These are phyloP conservation scores for Spergularia marina DNA, from an alignment of 148 eudicot species.

Conservation along the genomic window DNA sequence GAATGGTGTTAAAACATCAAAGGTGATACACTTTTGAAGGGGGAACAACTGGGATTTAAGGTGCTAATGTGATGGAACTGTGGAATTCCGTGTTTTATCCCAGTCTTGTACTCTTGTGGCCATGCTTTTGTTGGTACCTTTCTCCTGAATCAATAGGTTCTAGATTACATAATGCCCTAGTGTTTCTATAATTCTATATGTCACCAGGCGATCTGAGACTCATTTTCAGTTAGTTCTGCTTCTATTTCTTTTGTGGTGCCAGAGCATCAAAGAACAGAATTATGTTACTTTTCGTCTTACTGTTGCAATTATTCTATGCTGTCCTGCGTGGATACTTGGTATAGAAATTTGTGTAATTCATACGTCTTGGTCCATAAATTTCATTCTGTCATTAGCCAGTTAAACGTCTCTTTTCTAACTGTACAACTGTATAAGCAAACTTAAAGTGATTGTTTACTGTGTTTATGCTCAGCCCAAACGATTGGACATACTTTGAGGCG, in stretches of 20 bases:
- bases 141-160: neutral
- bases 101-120: neutral
- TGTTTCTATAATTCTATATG: neutral
- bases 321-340: neutral
- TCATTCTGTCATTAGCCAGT: neutral
- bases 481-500: constrained; percentile 92
- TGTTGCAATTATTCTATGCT: neutral
- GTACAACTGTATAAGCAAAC: neutral
- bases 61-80: neutral
- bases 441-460: constrained; percentile 9
- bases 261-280: neutral
- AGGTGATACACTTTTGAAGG: neutral
- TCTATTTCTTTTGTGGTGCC: neutral
- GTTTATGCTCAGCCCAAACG: constrained; percentile 86
- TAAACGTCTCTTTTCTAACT: neutral
- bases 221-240: neutral
- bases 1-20: neutral
- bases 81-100: neutral
- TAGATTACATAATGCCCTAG: neutral
- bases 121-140: neutral
- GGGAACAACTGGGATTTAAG: neutral
- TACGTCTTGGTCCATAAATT: neutral
- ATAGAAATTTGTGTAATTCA: neutral
- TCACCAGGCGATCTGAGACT: neutral
- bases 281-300: neutral